phyloP scores from a whole-genome alignment of 495 filamentous ascomycete genomes.

The Aspergillus hancockii region DNA sequence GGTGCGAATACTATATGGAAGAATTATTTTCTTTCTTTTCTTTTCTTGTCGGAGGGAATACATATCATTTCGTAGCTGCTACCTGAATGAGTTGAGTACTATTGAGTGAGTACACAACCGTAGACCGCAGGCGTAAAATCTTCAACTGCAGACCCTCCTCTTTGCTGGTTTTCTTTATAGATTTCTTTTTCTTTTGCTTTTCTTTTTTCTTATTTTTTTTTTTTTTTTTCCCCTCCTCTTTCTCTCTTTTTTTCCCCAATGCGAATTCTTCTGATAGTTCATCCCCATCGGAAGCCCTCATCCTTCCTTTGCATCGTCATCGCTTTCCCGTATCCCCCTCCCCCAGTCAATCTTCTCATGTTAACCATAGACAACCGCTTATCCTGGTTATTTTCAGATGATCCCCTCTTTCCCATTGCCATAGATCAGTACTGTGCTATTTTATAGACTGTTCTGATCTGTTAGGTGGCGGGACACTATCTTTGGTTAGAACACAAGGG shows the following conservation, averaged over 20 bases:
- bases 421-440: neutral
- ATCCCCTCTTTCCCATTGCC: neutral
- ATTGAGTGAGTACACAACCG: neutral
- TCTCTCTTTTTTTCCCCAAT: slow-evolving; percentile 5
- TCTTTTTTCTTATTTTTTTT: slow-evolving; percentile 18
- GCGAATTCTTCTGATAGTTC: slow-evolving; percentile 5
- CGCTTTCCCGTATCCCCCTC: neutral
- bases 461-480: neutral
- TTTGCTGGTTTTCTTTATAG: slow-evolving; percentile 15
- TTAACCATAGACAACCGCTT: neutral
- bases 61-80: neutral
- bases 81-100: neutral
- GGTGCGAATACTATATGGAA: neutral
- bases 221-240: slow-evolving; percentile 15
- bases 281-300: neutral
- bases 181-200: slow-evolving; percentile 17
- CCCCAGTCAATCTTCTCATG: neutral
- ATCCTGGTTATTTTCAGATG: neutral
- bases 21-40: neutral
- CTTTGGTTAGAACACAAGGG: neutral
- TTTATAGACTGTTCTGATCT: neutral
- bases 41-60: slow-evolving; percentile 3
- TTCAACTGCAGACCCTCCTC: slow-evolving; percentile 1
- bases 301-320: neutral
- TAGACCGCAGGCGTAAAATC: neutral